Conservation (phyloP, 73 alveolate genomes). For the Paramecium biaurelia region DNA sequence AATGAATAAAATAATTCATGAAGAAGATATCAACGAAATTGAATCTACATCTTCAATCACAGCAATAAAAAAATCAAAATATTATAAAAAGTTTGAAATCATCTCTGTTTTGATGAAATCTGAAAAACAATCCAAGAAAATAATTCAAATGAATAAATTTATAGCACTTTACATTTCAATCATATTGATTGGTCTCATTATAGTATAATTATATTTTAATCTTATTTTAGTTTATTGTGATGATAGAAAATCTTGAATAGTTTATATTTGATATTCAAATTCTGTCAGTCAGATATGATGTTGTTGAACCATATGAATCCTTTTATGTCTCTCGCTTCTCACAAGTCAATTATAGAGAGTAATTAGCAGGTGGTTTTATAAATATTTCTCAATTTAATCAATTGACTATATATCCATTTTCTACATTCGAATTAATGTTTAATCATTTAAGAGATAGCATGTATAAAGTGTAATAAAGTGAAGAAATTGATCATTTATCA, state of each 20-base stretch:
- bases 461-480: background rate
- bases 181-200: background rate
- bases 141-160: background rate
- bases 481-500: background rate
- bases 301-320: slow-evolving; percentile 19
- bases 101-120: background rate
- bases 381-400: background rate
- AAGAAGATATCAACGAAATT: background rate
- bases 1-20: background rate
- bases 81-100: slow-evolving; percentile 3
- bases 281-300: background rate
- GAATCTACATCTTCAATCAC: background rate
- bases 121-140: background rate
- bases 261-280: background rate
- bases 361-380: background rate
- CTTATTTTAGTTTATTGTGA: background rate
- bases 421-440: background rate
- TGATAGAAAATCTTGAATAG: background rate
- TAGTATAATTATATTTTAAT: background rate
- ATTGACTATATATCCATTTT: background rate
- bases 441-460: background rate
- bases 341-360: background rate
- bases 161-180: background rate
- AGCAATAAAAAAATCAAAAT: background rate
- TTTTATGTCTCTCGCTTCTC: slow-evolving; percentile 6